Base-by-base conservation (phyloP, 2,329 filamentous ascomycete genomes). In the Hypoxylon sp. region DNA sequence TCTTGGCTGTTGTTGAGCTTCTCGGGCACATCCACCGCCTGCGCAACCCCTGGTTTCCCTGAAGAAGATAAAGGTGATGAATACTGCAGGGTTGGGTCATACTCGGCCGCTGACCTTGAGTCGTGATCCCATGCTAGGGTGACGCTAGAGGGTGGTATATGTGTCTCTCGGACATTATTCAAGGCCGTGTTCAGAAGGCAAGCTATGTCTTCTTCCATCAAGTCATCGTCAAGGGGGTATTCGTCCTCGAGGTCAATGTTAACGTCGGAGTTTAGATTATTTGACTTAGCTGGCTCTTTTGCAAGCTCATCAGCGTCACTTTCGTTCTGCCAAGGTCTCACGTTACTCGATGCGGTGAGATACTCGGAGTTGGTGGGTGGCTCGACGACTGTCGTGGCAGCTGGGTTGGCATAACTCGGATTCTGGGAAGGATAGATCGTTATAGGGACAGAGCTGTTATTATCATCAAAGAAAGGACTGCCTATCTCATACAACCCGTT, bases 81-180 rank as follows among this genome's bases (percentile, higher is more conserved):
- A 51, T 76, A 69, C 51, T 80, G 78, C 5, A 82, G 64, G 25
- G 60, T 75, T n/a, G 76, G 73, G 57, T 82, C 80, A 57, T 78
- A 82, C 46, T 79, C 77, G 6, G 73, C 72, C 2, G 73, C 76
- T 7, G 77, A 79, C 52, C 75, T 77, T 1, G 80, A 80, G 25
- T 76, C 75, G 45, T 73, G 67, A 48, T 79, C 75, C 70, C 76
- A 77, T 60, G 63, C 71, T 63, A 74, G 69, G 14, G 78, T 52
- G n/a, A 81, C 72, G 56, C 78, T 82, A 4, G 80, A 75, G 30
- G 75, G 76, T 3, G 76, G 75, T 25, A 77, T 65, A 13, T 73
- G 67, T 6, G 60, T 63, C 60, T 76, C 74, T 28, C 70, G 61
- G 25, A 71, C 46, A 41, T 19, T 36, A 2, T 41, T 32, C 1